These are phyloP conservation scores for Fusarium azukiicola DNA, from an alignment of 2,329 filamentous ascomycete species.

Conservation along the genomic window DNA sequence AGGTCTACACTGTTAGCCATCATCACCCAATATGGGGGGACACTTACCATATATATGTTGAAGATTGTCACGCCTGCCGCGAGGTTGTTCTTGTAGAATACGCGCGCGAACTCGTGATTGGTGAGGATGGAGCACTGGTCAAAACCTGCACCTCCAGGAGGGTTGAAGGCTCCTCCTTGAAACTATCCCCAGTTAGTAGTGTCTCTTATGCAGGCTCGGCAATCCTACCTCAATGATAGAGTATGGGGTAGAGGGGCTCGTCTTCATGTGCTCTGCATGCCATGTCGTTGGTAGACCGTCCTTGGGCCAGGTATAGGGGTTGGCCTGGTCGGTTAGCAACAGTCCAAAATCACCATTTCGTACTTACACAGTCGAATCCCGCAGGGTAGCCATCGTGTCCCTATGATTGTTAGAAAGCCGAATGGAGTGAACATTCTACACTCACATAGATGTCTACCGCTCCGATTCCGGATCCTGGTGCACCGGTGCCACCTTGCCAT, in stretches of 20 bases:
- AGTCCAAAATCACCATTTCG: rapidly evolving
- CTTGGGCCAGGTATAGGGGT: conserved; percentile 68
- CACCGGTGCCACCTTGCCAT: conserved; percentile 78
- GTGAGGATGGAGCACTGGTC: conserved; percentile 83
- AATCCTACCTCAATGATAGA: conserved; percentile 69
- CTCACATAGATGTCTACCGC: conserved; percentile 78
- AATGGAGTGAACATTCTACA: rapidly evolving
- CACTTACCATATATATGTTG: conserved; percentile 86
- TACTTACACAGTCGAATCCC: conserved; percentile 74
- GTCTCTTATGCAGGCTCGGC: rapidly evolving
- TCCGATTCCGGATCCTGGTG: conserved; percentile 78
- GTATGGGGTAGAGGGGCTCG: conserved; percentile 84
- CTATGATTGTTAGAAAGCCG: conserved; percentile 7
- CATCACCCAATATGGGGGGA: rapidly evolving
- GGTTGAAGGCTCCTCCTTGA: conserved; percentile 86
- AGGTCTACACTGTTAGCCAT: conserved; percentile 68
- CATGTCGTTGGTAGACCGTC: conserved; percentile 68
- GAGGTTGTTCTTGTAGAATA: conserved; percentile 90
- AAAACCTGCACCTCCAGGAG: conserved; percentile 87
- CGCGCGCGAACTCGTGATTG: conserved; percentile 87
- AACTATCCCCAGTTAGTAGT: conserved; percentile 66
- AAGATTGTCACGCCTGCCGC: conserved; percentile 84
- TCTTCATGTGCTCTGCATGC: conserved; percentile 74
- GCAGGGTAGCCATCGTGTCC: conserved; percentile 83
- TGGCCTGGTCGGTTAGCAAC: conserved; percentile 56